Evolutionary conservation across 331 rosid genomes (phyloP).

Genomic region (Pyracantha coccinea): DNA sequence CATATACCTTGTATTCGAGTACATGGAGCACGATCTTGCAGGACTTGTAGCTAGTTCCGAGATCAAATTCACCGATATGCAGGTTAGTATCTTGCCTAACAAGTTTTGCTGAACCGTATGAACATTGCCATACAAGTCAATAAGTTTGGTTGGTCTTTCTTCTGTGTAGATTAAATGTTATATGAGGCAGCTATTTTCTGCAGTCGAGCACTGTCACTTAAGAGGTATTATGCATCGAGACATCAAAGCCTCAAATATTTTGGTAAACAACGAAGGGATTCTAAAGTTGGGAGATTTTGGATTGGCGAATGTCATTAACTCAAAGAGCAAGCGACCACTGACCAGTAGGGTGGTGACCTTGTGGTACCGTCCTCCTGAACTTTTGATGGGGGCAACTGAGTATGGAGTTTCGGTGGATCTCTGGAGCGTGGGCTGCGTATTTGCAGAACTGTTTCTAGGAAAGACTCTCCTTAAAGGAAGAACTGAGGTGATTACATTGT

Average conservation of each 20-base stretch:
- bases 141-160: neutral
- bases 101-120: neutral
- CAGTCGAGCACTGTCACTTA: conserved; percentile 88
- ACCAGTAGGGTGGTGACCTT: conserved; percentile 94
- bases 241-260: conserved; percentile 81
- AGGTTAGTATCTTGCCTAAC: conserved; percentile 37
- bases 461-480: conserved; percentile 93
- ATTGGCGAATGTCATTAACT: conserved; percentile 62
- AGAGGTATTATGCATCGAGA: conserved; percentile 94
- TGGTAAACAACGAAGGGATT: conserved; percentile 81
- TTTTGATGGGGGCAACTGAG: conserved; percentile 85
- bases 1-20: conserved; percentile 92
- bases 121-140: neutral
- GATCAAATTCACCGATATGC: conserved; percentile 53
- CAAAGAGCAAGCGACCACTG: conserved; percentile 47
- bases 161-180: conserved; percentile 74
- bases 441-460: conserved; percentile 73
- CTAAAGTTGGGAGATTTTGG: conserved; percentile 95
- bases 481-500: conserved; percentile 73
- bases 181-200: conserved; percentile 88
- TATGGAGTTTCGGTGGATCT: conserved; percentile 90
- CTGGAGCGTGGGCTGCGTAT: conserved; percentile 96
- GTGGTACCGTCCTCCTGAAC: conserved; percentile 99
- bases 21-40: conserved; percentile 99
- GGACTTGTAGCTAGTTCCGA: conserved; percentile 76